Evolutionary conservation across 164 flowering plant genomes (phyloP).

Genomic region (Magnolia changhungtana): DNA sequence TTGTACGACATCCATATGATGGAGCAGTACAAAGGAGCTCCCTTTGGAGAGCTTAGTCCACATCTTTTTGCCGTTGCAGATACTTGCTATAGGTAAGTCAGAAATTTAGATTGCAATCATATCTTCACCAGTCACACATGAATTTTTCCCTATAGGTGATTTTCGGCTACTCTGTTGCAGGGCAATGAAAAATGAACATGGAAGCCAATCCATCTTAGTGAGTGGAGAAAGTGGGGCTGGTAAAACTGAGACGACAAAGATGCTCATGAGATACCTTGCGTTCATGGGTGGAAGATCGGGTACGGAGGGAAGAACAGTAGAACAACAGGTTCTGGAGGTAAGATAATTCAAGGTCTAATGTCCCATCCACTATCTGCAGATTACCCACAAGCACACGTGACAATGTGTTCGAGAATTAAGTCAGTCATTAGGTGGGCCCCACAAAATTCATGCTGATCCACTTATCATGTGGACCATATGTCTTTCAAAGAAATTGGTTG

Average conservation of each 20-base stretch:
- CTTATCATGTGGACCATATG: background rate
- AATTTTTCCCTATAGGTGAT: background rate
- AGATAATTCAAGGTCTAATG: constrained; percentile 2
- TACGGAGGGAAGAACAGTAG: constrained; percentile 81
- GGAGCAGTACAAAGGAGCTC: constrained; percentile 81
- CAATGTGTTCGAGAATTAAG: background rate
- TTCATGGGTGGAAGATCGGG: constrained; percentile 85
- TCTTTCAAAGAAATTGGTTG: background rate
- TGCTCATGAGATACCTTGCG: constrained; percentile 92
- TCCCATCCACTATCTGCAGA: background rate
- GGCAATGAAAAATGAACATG: constrained; percentile 66
- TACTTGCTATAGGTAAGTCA: constrained; percentile 59
- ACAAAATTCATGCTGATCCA: too few species aligned
- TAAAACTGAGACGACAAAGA: constrained; percentile 86
- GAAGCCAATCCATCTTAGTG: constrained; percentile 75
- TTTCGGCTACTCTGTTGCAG: constrained; percentile 27
- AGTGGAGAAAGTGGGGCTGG: constrained; percentile 96
- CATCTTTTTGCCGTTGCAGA: constrained; percentile 91
- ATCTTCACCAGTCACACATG: background rate
- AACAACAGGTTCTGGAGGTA: constrained; percentile 89
- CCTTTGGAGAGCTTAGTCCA: constrained; percentile 85
- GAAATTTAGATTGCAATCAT: background rate
- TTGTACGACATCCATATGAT: constrained; percentile 80
- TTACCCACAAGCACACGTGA: background rate
- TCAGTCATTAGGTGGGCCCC: too few species aligned